phyloP scores from a whole-genome alignment of 129 eudicot genomes.

The Silybum marianum region DNA sequence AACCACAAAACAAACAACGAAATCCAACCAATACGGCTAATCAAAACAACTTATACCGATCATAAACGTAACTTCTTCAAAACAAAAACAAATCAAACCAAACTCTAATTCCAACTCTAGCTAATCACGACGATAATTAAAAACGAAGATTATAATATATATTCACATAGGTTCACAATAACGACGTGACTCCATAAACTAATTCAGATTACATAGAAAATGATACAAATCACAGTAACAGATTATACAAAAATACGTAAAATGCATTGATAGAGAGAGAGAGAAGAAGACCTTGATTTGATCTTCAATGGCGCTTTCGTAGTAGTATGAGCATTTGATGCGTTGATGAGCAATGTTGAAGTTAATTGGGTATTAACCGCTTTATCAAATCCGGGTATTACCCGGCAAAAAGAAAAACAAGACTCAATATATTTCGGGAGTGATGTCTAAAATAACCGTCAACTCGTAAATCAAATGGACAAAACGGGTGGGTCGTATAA shows the following conservation, averaged over 20 bases:
- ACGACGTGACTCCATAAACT: neutral
- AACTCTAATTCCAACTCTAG: conserved; percentile 3
- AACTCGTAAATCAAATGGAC: neutral
- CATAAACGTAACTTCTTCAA: neutral
- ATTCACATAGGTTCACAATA: neutral
- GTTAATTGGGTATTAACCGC: conserved; percentile 1
- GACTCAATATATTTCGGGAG: neutral
- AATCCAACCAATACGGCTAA: neutral
- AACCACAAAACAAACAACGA: neutral
- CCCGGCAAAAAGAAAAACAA: conserved; percentile 9
- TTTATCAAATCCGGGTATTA: conserved; percentile 7
- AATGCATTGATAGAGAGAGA: neutral
- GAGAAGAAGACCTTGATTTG: conserved; percentile 13
- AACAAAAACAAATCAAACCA: neutral
- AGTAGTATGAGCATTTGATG: conserved; percentile 15
- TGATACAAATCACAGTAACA: neutral
- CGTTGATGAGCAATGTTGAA: conserved; percentile 7
- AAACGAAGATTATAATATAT: neutral
- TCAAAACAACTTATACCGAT: neutral
- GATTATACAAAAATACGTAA: neutral
- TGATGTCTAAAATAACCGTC: neutral
- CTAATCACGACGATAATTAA: neutral
- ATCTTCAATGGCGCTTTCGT: conserved; percentile 19
- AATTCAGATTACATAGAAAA: too few relatives aligned
- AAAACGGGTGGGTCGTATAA: neutral